A percentile compares a stretch with the other conserved stretches of the same genome.
Evolutionary conservation across 1,284 basidiomycete genomes (phyloP).

Genomic region (Laetiporus sulphureus): DNA sequence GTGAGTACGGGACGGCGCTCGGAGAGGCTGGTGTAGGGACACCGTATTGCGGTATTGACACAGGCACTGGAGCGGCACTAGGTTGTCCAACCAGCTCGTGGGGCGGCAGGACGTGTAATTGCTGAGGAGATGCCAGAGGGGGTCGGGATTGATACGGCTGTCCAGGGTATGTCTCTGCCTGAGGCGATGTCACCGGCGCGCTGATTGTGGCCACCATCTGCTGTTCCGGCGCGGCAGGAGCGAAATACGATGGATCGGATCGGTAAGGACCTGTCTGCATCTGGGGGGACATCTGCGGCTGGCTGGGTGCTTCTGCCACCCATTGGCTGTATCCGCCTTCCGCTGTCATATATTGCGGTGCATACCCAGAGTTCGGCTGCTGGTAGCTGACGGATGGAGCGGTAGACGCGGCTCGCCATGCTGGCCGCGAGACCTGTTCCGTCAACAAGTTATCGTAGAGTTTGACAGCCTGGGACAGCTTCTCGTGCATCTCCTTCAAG

Average conservation of each 20-base stretch:
- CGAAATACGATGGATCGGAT: slow-evolving; percentile 13
- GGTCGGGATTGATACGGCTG: slow-evolving; percentile 5
- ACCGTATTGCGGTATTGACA: slow-evolving; percentile 23
- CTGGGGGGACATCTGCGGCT: slow-evolving; percentile 14
- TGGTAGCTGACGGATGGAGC: slow-evolving; percentile 18
- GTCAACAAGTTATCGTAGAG: slow-evolving; percentile 86
- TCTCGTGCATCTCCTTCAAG: slow-evolving; percentile 89
- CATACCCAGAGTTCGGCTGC: slow-evolving; percentile 17
- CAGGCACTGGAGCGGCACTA: slow-evolving; percentile 17
- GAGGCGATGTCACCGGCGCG: slow-evolving; percentile 11
- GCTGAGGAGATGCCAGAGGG: slow-evolving; percentile 6
- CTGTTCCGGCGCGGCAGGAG: slow-evolving; percentile 6
- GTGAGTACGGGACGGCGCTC: slow-evolving; percentile 7
- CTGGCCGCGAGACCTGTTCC: slow-evolving; percentile 69
- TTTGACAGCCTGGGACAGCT: slow-evolving; percentile 86
- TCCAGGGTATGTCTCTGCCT: slow-evolving; percentile 12
- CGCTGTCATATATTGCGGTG: slow-evolving; percentile 19
- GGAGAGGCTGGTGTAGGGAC: slow-evolving; percentile 10
- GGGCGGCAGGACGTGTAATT: slow-evolving; percentile 9
- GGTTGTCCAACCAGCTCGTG: not conserved
- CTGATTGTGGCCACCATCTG: slow-evolving; percentile 6
- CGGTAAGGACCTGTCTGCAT: slow-evolving; percentile 7
- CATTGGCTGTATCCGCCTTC: slow-evolving; percentile 22
- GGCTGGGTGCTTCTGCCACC: slow-evolving; percentile 18
- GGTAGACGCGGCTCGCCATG: slow-evolving; percentile 45